Conservation (phyloP, 2,329 filamentous ascomycete genomes). For the Monosporascus sp. region DNA sequence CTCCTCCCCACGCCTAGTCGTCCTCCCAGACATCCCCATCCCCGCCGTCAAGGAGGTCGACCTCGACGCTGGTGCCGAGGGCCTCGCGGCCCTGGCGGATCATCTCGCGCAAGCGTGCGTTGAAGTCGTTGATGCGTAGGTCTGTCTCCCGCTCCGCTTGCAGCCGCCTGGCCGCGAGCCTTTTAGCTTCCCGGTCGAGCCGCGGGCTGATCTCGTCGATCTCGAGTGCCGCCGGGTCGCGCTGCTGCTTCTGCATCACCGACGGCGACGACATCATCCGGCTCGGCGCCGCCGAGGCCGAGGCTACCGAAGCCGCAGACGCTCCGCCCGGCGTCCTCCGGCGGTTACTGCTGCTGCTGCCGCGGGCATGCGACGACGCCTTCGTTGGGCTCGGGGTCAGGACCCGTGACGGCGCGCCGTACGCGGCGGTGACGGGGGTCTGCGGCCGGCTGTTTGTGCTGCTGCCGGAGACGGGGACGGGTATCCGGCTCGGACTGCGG, state of each 20-base stretch:
- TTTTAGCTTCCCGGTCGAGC: constrained; percentile 62
- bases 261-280: not conserved
- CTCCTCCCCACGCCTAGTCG: constrained; percentile 14
- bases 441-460: constrained; percentile 15
- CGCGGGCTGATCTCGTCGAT: constrained; percentile 40
- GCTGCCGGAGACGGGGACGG: constrained; percentile 20
- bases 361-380: not conserved
- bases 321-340: constrained; percentile 40
- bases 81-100: constrained; percentile 86
- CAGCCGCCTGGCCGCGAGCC: constrained; percentile 64
- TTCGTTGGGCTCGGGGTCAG: constrained; percentile 17
- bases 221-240: not conserved
- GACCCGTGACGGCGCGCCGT: constrained; percentile 17
- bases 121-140: constrained; percentile 72
- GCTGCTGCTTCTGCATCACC: constrained; percentile 8
- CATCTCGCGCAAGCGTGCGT: constrained; percentile 75
- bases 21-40: constrained; percentile 34
- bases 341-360: constrained; percentile 22
- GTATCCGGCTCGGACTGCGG: constrained; percentile 38
- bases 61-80: constrained; percentile 66
- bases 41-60: constrained; percentile 37
- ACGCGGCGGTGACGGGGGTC: constrained; percentile 16
- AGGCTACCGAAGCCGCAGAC: constrained; percentile 34
- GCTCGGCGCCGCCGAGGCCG: constrained; percentile 6
- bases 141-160: constrained; percentile 75